Conservation (phyloP, 1,284 basidiomycete species). For the Trametes polyzona region DNA sequence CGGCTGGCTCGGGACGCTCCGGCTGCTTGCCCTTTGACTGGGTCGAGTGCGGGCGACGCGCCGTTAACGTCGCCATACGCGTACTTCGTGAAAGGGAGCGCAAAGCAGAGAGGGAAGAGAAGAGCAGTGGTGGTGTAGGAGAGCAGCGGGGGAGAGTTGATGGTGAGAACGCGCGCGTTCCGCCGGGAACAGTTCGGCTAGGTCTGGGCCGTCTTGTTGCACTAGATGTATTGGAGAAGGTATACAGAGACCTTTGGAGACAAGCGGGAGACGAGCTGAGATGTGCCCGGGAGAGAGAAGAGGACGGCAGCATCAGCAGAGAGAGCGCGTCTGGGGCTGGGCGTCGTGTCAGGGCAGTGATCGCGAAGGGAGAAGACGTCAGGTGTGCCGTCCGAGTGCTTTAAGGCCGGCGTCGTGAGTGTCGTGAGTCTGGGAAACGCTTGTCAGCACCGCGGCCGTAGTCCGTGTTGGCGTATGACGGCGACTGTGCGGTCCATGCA, state of each 20-base stretch:
- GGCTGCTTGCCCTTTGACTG: constrained; percentile 37
- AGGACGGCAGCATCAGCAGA: constrained; percentile 21
- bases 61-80: constrained; percentile 28
- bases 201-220: neutral
- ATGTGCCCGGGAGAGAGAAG: constrained; percentile 12
- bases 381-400: neutral
- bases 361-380: constrained; percentile 1
- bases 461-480: neutral
- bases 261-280: constrained; percentile 2
- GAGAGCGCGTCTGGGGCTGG: neutral
- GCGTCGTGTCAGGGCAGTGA: constrained; percentile 9
- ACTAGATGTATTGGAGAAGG: neutral
- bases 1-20: constrained; percentile 12
- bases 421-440: neutral
- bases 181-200: constrained; percentile 15
- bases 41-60: constrained; percentile 31
- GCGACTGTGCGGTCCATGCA: no score
- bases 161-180: constrained; percentile 14
- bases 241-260: neutral
- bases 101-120: neutral
- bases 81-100: neutral
- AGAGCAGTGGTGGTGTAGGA: neutral
- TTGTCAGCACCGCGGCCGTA: no score
- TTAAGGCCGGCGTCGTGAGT: neutral
- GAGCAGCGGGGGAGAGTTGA: neutral